These are phyloP conservation scores for Trypanosoma platydactyli DNA, from an alignment of 208 protist genomes.

Conservation along the genomic window DNA sequence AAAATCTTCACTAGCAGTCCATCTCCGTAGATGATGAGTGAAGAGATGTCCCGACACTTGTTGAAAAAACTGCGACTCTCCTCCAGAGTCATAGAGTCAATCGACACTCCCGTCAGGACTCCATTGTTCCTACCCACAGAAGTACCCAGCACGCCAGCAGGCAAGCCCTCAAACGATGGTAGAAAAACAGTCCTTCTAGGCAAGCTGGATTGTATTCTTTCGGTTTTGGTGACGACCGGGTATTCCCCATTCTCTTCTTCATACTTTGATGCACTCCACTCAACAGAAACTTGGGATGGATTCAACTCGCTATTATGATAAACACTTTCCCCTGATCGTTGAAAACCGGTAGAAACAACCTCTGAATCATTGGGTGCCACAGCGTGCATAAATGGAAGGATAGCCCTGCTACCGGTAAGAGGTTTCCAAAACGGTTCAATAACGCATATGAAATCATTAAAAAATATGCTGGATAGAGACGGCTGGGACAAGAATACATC, in stretches of 20 bases:
- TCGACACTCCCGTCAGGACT: too few relatives aligned
- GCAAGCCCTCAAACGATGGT: too few relatives aligned
- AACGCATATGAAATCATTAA: slow-evolving; percentile 70
- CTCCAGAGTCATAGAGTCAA: too few relatives aligned
- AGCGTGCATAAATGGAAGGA: slow-evolving; percentile 74
- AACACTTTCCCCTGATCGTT: slow-evolving; percentile 55
- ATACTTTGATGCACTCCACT: slow-evolving; percentile 78
- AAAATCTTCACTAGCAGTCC: slow-evolving; percentile 73
- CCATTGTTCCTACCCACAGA: too few relatives aligned
- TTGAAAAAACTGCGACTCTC: too few relatives aligned
- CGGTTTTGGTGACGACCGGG: too few relatives aligned
- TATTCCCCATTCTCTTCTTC: too few relatives aligned
- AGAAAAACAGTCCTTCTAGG: too few relatives aligned
- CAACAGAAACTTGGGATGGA: slow-evolving; percentile 74
- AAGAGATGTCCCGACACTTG: too few relatives aligned
- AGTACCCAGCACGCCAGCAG: too few relatives aligned
- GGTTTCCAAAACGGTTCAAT: slow-evolving; percentile 84
- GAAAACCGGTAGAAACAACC: slow-evolving; percentile 66
- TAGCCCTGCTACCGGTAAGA: slow-evolving; percentile 75
- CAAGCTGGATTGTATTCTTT: too few relatives aligned
- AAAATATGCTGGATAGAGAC: slow-evolving; percentile 69
- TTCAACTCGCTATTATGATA: slow-evolving; percentile 64
- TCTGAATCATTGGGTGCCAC: slow-evolving; percentile 58
- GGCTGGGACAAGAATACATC: slow-evolving; percentile 15
- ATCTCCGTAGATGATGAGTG: slow-evolving; percentile 81